Conservation (phyloP, 495 filamentous ascomycete genomes). For the Cetradonia linearis region DNA sequence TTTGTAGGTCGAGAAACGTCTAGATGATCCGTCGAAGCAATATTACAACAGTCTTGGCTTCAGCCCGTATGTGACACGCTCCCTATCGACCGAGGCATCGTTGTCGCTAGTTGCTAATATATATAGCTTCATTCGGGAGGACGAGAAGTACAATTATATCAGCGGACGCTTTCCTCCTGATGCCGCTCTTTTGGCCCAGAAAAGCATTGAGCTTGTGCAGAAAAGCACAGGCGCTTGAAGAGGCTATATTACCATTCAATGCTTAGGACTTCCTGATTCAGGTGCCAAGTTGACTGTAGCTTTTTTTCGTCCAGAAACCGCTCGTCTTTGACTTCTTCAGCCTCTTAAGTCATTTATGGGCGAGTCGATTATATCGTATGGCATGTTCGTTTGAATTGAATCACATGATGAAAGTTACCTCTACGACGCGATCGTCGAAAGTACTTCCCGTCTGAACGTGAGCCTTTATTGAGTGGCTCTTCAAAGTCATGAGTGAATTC, state of each 20-base stretch:
- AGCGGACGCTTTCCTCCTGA: constrained; percentile 43
- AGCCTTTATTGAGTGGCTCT: too few relatives aligned
- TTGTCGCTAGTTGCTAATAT: not conserved
- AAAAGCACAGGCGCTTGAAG: constrained; percentile 1
- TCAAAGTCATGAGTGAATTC: not conserved
- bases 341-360: too few relatives aligned
- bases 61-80: constrained; percentile 44
- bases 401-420: not conserved
- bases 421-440: not conserved
- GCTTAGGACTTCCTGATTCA: not conserved
- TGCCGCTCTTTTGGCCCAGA: constrained; percentile 37
- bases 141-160: constrained; percentile 44
- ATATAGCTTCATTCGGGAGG: constrained; percentile 40
- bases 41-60: constrained; percentile 39
- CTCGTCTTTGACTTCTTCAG: not conserved
- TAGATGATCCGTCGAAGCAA: constrained; percentile 36
- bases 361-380: too few relatives aligned
- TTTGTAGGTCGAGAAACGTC: constrained; percentile 35
- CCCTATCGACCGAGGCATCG: not conserved
- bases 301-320: not conserved
- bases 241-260: not conserved
- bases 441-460: too few relatives aligned
- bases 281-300: not conserved
- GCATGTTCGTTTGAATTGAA: not conserved
- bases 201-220: constrained; percentile 37